Base-by-base conservation (phyloP, 2,329 filamentous ascomycete species). In the Hypoxylon sp. region DNA sequence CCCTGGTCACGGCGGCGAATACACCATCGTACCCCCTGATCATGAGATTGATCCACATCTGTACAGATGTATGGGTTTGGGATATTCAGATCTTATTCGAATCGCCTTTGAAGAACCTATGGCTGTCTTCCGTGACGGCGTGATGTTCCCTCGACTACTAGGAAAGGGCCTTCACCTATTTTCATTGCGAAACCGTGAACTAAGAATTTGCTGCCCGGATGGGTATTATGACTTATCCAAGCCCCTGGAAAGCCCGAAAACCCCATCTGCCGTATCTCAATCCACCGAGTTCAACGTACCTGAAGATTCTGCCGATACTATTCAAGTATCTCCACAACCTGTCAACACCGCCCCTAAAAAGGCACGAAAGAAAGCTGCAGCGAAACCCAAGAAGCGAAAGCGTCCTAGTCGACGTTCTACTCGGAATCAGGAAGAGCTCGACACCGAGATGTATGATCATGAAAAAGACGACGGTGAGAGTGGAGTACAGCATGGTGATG, bases 101-200 rank as follows among this genome's bases (percentile, higher is more conserved):
- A 53, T 58, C 14, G 13, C 33, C 5, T 59, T 68, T 29, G 2
- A 19, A 10, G 31, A 68, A n/a, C 53, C 52, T 9, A 55, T 55
- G 61, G 52, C 33, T n/a, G 14, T 68, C 14, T 62, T 62, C 56
- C 24, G 33, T 14, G 42, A 68, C 22, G 57, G 42, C 5, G 8
- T 8, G 6, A 48, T 65, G 48, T 14, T 57, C 9, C 24, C 52
- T 24, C 22, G 31, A 33, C 9, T 54, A 0, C 10, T 65, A 5
- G 29, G 48, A 42, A 10, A 33, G 5, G 65, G 57, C 5, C n/a
- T 68, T 9, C 61, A 68, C 54, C 46, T 29, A 24, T 29, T 65
- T 2, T 39, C 3, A 5, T 19, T 37, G 11, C 8, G 17, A 14
- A 11, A 37, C 6, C 37, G 29, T 2, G 6, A 37, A 1, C 10